Base-by-base conservation (phyloP, 768 basidiomycete species). In the Neoboletus magnificus region DNA sequence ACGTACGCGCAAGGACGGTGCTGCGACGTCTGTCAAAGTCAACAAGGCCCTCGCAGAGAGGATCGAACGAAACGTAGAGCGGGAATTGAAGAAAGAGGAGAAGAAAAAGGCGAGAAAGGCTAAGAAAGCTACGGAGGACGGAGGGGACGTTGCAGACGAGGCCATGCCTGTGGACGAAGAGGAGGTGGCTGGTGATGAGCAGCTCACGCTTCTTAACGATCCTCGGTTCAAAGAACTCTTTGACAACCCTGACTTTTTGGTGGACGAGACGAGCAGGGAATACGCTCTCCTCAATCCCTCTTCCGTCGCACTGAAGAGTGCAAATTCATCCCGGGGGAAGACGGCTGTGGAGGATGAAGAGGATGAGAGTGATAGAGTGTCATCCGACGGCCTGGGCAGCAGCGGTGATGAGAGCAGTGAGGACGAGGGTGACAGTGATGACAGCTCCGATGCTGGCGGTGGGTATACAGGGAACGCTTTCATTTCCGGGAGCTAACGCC, bases 271-370 rank as follows among this genome's bases (percentile, higher is more conserved):
- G 40, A 90, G 78, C 61, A 79, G 91, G 63, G 97, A 98, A 75
- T 98, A 80, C 69, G 89, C 87, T n/a, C 72, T 98, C 60, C 83
- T 98, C 68, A 94, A 98, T 70, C 96, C 96, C 15, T 95, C 93
- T 20, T 73, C 87, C 11, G 84, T 75, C n/a, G 79, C 82, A 30
- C 80, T 81, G 66, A 82, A 77, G 68, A 73, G 76, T 66, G 67
- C 44, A 48, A 64, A 62, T 51, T 69, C 56, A 55, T 65, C 61
- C 33, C 73, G 77, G 59, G 71, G 72, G 48, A 91, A 82, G 78
- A 95, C 91, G 1, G 91, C 87, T 1, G 90, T 92, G 25, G 90
- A 94, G 65, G 85, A 91, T 35, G 92, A 95, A 61, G 91, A 91
- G 30, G 94, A 94, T 18, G 91, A 93, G 67, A 91, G 87, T 61